Evolutionary conservation across 768 basidiomycete species (phyloP), one percentile per base, ranked within the genome.

Genomic region (Podaxis pistillaris): DNA sequence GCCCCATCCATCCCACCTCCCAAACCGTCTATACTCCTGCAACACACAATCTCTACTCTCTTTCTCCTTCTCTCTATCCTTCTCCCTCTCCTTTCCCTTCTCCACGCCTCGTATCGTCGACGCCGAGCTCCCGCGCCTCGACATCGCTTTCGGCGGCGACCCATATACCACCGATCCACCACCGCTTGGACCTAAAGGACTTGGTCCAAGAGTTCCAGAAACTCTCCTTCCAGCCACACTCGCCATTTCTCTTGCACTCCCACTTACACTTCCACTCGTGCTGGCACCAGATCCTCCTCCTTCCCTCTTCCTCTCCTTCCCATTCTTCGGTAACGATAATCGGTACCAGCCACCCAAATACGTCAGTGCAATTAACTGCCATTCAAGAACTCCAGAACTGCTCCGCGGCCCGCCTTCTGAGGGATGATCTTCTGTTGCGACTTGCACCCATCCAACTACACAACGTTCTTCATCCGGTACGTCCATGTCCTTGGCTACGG

Each of bases 271-370:
- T 86, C 83, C 72, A 84, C 86, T 55, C 85, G 78, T 63, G 83
- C 82, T 64, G 87, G 83, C 72, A 84, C 86, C 63, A 83, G 81
- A 63, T 86, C 83, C 72, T 84, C 86, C 66, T 47, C 64, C 37
- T 47, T 56, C 60, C 49, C 55, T 36, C 44, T 77, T 58, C 81
- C 85, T 58, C 81, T 85, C 56, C 85, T 83, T 44, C 78, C 76
- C 61, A 64, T 84, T 85, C 66, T 78, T 83, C 65, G 83, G 91
- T 15, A 94, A 74, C 17, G 88, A 82, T 11, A 96, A 79, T 7
- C 93, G 84, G 75, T 94, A 96, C 94, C 94, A 96, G 1, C 93
- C 91, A n/a, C 94, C 94, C 0, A 87, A 84, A 68, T 88, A 95
- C 0, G 95, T 96, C 64, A 96, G 73, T 4, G 91, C 93, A 63